phyloP scores from a whole-genome alignment of 2,329 filamentous ascomycete genomes.

The Coniochaeta pulveracea region DNA sequence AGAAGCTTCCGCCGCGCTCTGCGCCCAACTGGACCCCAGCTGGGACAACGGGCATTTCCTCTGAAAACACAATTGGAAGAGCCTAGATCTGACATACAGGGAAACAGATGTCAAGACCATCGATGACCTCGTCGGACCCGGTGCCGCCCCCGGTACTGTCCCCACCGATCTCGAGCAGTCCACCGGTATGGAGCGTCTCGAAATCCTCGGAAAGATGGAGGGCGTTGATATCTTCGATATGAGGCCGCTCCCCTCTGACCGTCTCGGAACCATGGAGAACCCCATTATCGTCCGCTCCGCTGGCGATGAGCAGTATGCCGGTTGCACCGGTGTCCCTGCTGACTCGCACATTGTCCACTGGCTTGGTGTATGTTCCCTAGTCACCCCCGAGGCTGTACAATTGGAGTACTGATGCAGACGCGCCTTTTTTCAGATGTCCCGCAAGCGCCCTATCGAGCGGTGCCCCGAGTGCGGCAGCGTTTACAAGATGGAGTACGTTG shows the following conservation, averaged over 20 bases:
- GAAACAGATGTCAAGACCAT: constrained; percentile 66
- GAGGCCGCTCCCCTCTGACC: constrained; percentile 85
- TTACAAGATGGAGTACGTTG: constrained; percentile 97
- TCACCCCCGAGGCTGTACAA: not conserved
- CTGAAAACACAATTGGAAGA: too few species aligned
- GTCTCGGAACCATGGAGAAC: constrained; percentile 63
- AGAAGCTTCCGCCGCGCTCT: too few species aligned
- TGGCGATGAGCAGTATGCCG: constrained; percentile 91
- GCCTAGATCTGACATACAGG: too few species aligned
- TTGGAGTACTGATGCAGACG: not conserved
- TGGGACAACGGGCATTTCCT: too few species aligned
- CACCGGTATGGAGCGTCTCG: constrained; percentile 95
- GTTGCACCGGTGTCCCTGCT: constrained; percentile 87
- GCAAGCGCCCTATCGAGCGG: constrained; percentile 83
- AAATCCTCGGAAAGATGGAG: constrained; percentile 99
- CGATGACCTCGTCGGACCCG: constrained; percentile 76
- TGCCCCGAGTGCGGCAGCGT: constrained; percentile 95
- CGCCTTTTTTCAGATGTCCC: constrained; percentile 57
- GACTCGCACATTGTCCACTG: constrained; percentile 88
- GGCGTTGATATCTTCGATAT: constrained; percentile 97
- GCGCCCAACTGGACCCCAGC: too few species aligned
- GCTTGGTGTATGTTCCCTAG: constrained; percentile 62
- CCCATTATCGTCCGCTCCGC: constrained; percentile 85
- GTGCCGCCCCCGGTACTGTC: constrained; percentile 70
- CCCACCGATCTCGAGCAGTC: constrained; percentile 92